These are phyloP conservation scores for Macrotyloma uniflorum DNA, from an alignment of 306 rosid species.

Conservation along the genomic window DNA sequence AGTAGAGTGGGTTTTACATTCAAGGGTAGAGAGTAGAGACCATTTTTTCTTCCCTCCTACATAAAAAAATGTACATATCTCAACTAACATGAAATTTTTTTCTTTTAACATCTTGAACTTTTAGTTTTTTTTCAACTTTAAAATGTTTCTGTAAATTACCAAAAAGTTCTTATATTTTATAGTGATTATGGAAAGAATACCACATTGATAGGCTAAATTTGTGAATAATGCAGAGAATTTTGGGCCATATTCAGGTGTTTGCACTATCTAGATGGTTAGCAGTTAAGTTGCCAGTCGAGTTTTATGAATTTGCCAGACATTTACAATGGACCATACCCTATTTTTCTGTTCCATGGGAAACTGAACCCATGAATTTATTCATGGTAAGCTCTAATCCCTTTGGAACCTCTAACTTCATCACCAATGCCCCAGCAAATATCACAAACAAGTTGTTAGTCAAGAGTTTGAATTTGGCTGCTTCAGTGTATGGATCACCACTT, in stretches of 20 bases:
- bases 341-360: constrained; percentile 81
- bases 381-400: constrained; percentile 55
- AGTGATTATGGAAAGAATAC: constrained; percentile 16
- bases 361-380: constrained; percentile 40
- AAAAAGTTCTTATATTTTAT: neutral
- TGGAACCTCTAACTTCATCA: constrained; percentile 44
- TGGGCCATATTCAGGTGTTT: constrained; percentile 83
- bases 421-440: constrained; percentile 46
- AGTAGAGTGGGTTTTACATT: neutral
- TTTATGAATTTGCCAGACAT: constrained; percentile 69
- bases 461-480: constrained; percentile 47
- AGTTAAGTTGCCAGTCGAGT: constrained; percentile 75
- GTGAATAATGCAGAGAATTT: constrained; percentile 75
- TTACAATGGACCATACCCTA: constrained; percentile 85
- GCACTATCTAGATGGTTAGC: constrained; percentile 85
- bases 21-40: neutral
- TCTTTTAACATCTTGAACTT: constrained; percentile 14
- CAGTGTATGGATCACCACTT: constrained; percentile 76
- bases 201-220: constrained; percentile 27
- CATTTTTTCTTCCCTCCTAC: neutral
- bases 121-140: neutral
- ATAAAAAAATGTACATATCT: constrained; percentile 1
- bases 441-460: constrained; percentile 40
- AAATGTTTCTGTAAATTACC: neutral
- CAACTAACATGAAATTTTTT: neutral